Evolutionary conservation across 257 asterid genomes (phyloP).

Genomic region (Fraxinus quadrangulata): DNA sequence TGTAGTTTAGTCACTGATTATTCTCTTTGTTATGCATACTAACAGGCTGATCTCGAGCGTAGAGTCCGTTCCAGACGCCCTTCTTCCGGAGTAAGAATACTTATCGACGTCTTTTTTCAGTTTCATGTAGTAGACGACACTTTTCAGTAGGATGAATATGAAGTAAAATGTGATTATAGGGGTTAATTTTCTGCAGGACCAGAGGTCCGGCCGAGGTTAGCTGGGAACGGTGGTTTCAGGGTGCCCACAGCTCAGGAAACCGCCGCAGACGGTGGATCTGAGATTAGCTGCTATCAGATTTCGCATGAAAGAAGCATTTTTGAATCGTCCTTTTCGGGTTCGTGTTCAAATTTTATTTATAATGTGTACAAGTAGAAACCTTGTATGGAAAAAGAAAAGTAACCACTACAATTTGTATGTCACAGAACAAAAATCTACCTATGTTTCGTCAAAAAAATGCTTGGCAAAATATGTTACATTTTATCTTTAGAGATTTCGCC

Average conservation of each 20-base stretch:
- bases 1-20: too few species aligned
- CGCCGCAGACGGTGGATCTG: constrained; percentile 70
- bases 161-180: background rate
- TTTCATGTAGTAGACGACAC: too few species aligned
- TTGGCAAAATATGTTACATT: too few species aligned
- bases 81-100: constrained; percentile 67
- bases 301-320: too few species aligned
- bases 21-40: background rate
- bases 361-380: background rate
- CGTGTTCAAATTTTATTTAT: background rate
- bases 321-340: background rate
- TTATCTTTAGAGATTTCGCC: too few species aligned
- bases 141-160: background rate
- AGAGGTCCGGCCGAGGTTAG: constrained; percentile 63
- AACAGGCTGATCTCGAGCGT: constrained; percentile 58
- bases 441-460: background rate
- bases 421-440: background rate
- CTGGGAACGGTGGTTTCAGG: constrained; percentile 95
- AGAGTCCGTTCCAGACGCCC: constrained; percentile 74
- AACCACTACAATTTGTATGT: background rate
- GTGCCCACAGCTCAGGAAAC: constrained; percentile 62
- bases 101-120: background rate
- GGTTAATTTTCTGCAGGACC: constrained; percentile 47
- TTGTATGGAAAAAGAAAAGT: background rate
- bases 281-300: background rate